These are phyloP conservation scores for Trichoderma hamatum DNA, from an alignment of 2,329 filamentous ascomycete genomes.

Conservation along the genomic window DNA sequence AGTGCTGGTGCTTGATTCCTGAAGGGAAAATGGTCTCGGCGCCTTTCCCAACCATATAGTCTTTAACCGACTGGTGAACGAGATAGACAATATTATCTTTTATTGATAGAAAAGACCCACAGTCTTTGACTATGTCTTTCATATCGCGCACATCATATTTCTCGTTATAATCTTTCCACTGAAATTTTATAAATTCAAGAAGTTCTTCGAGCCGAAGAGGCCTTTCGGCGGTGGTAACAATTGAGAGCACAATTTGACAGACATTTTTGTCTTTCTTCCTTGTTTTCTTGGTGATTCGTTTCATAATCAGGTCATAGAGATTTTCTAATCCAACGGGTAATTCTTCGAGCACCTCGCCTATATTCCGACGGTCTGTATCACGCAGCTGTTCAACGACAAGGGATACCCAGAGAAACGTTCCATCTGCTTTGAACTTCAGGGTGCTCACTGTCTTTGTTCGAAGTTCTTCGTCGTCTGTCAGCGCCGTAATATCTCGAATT, in stretches of 20 bases:
- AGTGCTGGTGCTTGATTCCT: background rate
- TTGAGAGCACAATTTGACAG: background rate
- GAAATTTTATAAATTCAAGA: background rate
- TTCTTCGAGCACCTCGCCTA: background rate
- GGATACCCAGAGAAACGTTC: background rate
- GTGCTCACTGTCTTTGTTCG: background rate
- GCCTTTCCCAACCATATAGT: background rate
- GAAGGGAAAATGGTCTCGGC: background rate
- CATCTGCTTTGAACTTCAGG: background rate
- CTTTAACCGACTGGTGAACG: conserved; percentile 2
- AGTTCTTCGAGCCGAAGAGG: background rate
- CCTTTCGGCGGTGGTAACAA: background rate
- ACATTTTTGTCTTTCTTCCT: background rate
- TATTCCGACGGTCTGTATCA: background rate
- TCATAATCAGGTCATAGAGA: background rate
- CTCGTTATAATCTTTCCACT: background rate
- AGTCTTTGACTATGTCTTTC: background rate
- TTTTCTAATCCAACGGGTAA: background rate
- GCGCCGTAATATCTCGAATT: background rate
- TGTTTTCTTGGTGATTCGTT: background rate
- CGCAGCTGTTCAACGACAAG: background rate
- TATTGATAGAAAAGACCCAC: background rate
- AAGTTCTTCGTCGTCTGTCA: background rate
- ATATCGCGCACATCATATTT: background rate
- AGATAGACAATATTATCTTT: background rate